Evolutionary conservation across 169 alveolate genomes (phyloP).

Genomic region (Eimeria acervulina): DNA sequence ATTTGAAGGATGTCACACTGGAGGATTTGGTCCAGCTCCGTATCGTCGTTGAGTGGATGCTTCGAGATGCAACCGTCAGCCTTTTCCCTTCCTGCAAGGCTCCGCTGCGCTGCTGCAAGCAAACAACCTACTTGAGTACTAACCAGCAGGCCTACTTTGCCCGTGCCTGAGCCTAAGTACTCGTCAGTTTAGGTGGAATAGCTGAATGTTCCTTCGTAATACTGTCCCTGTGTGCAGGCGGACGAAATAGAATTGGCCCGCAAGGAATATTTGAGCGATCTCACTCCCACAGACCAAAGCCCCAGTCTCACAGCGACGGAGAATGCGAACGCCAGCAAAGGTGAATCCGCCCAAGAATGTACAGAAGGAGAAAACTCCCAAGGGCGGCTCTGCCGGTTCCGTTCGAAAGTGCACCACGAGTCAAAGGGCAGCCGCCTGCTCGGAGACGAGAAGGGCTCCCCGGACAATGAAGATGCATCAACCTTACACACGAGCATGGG

Average conservation of each 20-base stretch:
- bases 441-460: neutral
- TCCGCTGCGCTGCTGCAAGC: neutral
- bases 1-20: constrained; percentile 52
- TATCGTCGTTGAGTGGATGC: constrained; percentile 71
- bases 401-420: neutral
- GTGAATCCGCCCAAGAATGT: neutral
- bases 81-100: neutral
- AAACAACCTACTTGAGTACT: neutral
- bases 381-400: neutral
- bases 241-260: constrained; percentile 36
- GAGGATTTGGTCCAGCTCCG: constrained; percentile 79
- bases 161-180: neutral
- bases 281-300: neutral
- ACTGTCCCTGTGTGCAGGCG: neutral
- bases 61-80: constrained; percentile 56
- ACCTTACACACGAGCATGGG: neutral
- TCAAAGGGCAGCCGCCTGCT: neutral
- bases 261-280: constrained; percentile 22
- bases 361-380: neutral
- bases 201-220: neutral
- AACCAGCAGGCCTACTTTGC: neutral
- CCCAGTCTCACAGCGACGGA: neutral
- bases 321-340: neutral
- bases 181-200: neutral
- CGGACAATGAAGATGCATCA: constrained; percentile 3